Conservation (phyloP, 495 filamentous ascomycete species). For the Talaromyces borbonicus region DNA sequence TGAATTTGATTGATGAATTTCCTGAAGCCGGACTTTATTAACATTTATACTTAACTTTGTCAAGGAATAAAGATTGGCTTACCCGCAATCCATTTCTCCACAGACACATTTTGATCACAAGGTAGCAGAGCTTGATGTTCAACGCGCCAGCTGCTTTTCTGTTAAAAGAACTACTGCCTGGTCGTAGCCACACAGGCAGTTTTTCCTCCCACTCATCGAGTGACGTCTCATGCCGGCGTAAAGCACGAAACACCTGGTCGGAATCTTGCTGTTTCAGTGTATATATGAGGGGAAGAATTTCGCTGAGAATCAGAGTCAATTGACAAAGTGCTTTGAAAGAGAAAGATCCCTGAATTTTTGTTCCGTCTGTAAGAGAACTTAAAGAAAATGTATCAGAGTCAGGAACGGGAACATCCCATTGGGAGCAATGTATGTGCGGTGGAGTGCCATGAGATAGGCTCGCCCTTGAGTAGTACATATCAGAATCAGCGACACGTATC, state of each 20-base stretch:
- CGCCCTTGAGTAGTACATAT: conserved; percentile 18
- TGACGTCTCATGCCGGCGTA: conserved; percentile 12
- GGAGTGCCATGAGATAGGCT: conserved; percentile 26
- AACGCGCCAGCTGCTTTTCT: conserved; percentile 16
- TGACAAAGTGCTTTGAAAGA: conserved; percentile 20
- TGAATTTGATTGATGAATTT: conserved; percentile 7
- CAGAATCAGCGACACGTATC: not conserved
- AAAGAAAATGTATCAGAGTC: not conserved
- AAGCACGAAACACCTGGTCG: conserved; percentile 13
- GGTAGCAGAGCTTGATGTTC: conserved; percentile 23
- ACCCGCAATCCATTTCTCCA: conserved; percentile 20
- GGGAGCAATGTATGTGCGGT: conserved; percentile 14
- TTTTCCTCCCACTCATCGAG: conserved; percentile 21
- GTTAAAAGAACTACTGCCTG: conserved; percentile 10
- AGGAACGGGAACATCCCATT: conserved; percentile 29
- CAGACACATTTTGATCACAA: conserved; percentile 20
- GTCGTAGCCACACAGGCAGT: conserved; percentile 11
- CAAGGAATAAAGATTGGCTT: conserved; percentile 7
- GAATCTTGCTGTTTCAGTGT: conserved; percentile 12
- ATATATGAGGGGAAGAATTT: conserved; percentile 27
- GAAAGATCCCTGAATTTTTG: not conserved
- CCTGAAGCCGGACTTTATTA: conserved; percentile 5
- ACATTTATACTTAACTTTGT: not conserved
- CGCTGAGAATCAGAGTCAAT: conserved; percentile 26
- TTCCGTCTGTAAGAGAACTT: not conserved